phyloP scores from a whole-genome alignment of 2,329 filamentous ascomycete genomes.

The Blumeriella jaapii region DNA sequence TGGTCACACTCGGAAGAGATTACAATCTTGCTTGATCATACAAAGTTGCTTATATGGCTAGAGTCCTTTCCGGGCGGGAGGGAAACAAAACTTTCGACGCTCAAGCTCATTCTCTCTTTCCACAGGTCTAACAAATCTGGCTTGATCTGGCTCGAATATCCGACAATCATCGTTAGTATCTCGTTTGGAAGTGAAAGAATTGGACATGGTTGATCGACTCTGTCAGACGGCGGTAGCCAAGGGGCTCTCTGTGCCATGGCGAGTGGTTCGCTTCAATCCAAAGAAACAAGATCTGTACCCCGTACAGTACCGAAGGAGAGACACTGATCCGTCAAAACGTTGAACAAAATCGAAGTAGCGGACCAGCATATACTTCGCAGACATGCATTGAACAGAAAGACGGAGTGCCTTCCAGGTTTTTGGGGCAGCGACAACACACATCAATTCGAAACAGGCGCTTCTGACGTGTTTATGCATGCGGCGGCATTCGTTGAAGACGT shows the following conservation, averaged over 20 bases:
- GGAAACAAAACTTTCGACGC: constrained; percentile 9
- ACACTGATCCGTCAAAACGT: too few species aligned
- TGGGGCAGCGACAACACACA: constrained; percentile 6
- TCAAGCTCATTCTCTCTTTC: constrained; percentile 7
- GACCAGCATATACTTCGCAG: too few species aligned
- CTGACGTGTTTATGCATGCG: constrained; percentile 38
- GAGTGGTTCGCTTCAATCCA: too few species aligned
- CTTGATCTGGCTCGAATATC: constrained; percentile 31
- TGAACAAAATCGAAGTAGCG: too few species aligned
- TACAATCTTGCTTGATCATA: background rate
- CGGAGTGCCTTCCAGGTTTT: background rate
- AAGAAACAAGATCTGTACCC: too few species aligned
- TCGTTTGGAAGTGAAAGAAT: constrained; percentile 4
- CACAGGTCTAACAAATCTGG: constrained; percentile 1
- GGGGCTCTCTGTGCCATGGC: too few species aligned
- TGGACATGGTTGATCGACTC: too few species aligned
- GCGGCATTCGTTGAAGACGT: constrained; percentile 4
- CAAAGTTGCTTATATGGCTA: constrained; percentile 29
- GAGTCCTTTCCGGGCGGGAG: constrained; percentile 32
- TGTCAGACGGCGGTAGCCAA: too few species aligned
- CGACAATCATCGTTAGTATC: constrained; percentile 1
- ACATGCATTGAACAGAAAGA: too few species aligned
- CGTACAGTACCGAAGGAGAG: too few species aligned
- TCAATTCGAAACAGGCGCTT: constrained; percentile 1
- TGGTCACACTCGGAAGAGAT: constrained; percentile 16